Conservation (phyloP, 164 flowering plant species). For the Liquidambar formosana region DNA sequence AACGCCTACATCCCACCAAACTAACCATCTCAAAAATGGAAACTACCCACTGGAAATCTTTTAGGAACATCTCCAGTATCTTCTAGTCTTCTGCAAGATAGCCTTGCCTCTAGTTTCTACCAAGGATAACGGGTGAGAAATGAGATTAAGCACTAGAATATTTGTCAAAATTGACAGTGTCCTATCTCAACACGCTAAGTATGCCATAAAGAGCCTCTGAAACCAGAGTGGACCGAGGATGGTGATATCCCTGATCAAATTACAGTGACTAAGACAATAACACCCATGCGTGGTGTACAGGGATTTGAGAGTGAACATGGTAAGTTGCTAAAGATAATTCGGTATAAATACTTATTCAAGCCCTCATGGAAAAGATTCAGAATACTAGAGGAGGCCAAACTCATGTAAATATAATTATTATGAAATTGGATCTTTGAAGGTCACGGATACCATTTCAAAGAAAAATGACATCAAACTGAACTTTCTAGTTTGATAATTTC, state of each 20-base stretch:
- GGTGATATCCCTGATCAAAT: too few relatives aligned
- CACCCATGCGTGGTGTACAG: too few relatives aligned
- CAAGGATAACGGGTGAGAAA: too few relatives aligned
- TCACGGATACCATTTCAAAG: not conserved
- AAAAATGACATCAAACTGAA: not conserved
- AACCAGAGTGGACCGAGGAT: too few relatives aligned
- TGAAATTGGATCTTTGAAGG: not conserved
- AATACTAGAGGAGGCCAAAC: not conserved
- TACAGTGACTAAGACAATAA: too few relatives aligned
- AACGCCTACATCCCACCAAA: slow-evolving; percentile 8
- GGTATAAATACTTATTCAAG: too few relatives aligned
- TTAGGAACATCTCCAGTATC: slow-evolving; percentile 28
- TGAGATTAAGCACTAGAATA: too few relatives aligned
- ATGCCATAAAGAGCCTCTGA: too few relatives aligned
- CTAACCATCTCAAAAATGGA: not conserved
- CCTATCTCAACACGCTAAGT: too few relatives aligned
- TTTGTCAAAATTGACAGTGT: too few relatives aligned
- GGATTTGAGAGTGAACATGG: too few relatives aligned
- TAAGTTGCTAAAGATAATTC: too few relatives aligned
- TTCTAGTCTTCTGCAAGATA: slow-evolving; percentile 46
- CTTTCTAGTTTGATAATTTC: not conserved
- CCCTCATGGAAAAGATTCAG: not conserved
- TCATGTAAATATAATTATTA: not conserved
- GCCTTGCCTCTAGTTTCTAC: slow-evolving; percentile 35
- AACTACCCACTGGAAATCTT: not conserved